These are phyloP conservation scores for Russula foetens DNA, from an alignment of 768 basidiomycete species.

Conservation along the genomic window DNA sequence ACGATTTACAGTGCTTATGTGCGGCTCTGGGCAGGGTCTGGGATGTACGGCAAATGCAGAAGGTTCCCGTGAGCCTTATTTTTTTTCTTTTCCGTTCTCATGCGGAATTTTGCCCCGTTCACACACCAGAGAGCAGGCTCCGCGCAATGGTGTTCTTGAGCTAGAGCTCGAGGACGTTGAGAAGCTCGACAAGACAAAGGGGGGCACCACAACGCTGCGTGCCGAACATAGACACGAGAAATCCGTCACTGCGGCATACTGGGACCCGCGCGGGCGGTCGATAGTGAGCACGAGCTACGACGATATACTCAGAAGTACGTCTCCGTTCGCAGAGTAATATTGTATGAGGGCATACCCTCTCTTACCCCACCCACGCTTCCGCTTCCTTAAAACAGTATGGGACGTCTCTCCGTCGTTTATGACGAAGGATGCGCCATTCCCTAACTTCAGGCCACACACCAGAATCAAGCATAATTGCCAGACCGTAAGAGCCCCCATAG, in stretches of 20 bases:
- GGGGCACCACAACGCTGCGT: slow-evolving; percentile 48
- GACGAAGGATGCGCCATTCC: slow-evolving; percentile 40
- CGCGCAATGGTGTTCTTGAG: slow-evolving; percentile 22
- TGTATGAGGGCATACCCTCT: too few species aligned
- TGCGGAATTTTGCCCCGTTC: slow-evolving; percentile 24
- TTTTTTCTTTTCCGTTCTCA: slow-evolving; percentile 17
- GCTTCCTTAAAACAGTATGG: slow-evolving; percentile 51
- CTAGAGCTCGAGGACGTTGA: slow-evolving; percentile 38
- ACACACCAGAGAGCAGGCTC: neutral
- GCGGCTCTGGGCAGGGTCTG: slow-evolving; percentile 46
- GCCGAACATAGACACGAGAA: slow-evolving; percentile 64
- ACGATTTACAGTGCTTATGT: neutral
- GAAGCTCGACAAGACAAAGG: slow-evolving; percentile 41
- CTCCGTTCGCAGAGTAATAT: slow-evolving; percentile 33
- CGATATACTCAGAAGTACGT: slow-evolving; percentile 62
- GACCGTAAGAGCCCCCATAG: slow-evolving; percentile 44
- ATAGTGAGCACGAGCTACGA: slow-evolving; percentile 85
- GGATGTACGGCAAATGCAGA: slow-evolving; percentile 62
- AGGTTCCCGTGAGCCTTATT: slow-evolving; percentile 29
- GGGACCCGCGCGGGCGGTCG: slow-evolving; percentile 73
- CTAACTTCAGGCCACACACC: slow-evolving; percentile 54
- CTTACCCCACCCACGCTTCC: neutral
- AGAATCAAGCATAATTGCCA: slow-evolving; percentile 69
- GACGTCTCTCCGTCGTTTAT: slow-evolving; percentile 50
- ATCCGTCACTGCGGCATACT: slow-evolving; percentile 76